Percentiles rank a stretch among this genome's conserved stretches.
These are phyloP conservation scores for Dendrobium officinale DNA, from an alignment of 106 monocot genomes.

Conservation along the genomic window DNA sequence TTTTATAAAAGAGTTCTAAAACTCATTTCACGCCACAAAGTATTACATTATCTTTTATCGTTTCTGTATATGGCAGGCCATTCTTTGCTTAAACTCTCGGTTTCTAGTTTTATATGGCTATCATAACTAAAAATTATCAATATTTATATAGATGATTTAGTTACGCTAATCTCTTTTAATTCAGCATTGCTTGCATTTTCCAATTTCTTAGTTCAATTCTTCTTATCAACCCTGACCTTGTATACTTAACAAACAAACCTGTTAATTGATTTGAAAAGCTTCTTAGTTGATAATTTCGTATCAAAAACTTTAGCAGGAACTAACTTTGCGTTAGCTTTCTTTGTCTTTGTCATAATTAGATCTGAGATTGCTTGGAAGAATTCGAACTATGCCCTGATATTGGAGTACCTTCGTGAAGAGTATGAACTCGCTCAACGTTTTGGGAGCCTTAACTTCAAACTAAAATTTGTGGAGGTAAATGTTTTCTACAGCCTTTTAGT, in stretches of 20 bases:
- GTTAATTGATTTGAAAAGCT: no score
- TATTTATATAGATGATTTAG: background rate
- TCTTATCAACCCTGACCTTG: no score
- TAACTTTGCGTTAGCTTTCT: background rate
- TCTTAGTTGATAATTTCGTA: background rate
- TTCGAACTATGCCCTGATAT: slow-evolving; percentile 73
- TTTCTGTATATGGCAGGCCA: background rate
- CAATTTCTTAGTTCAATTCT: background rate
- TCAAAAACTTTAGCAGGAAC: background rate
- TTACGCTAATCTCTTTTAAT: background rate
- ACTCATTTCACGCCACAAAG: no score
- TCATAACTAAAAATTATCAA: background rate
- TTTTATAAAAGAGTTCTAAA: no score
- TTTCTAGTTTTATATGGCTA: background rate
- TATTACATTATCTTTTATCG: background rate
- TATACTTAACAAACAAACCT: background rate
- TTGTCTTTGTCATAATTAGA: slow-evolving; percentile 15
- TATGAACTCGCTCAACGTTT: slow-evolving; percentile 73
- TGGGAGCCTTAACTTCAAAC: slow-evolving; percentile 70
- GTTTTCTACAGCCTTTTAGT: background rate
- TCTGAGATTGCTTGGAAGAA: slow-evolving; percentile 86
- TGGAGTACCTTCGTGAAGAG: slow-evolving; percentile 76
- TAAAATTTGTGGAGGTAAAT: slow-evolving; percentile 79
- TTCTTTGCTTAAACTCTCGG: background rate
- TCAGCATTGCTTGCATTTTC: background rate